Conservation (phyloP, 768 basidiomycete species). For the Suillus discolor region DNA sequence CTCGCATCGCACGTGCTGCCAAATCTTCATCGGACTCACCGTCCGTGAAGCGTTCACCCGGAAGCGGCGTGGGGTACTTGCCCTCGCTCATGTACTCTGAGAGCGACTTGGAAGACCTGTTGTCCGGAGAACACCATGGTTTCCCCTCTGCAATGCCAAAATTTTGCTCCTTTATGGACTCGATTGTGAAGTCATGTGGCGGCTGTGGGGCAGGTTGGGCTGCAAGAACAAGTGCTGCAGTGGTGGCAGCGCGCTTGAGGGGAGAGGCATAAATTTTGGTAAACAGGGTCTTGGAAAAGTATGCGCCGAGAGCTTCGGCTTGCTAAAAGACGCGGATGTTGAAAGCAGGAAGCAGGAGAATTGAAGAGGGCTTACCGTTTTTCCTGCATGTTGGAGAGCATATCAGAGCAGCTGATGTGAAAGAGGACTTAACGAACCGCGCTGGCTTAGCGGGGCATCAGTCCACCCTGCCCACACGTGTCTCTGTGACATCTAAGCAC, state of each 20-base stretch:
- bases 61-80: slow-evolving; percentile 51
- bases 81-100: slow-evolving; percentile 54
- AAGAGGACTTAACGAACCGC: slow-evolving; percentile 50
- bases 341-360: background rate
- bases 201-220: slow-evolving; percentile 51
- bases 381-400: slow-evolving; percentile 42
- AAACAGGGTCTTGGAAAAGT: slow-evolving; percentile 50
- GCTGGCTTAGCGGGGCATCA: slow-evolving; percentile 73
- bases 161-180: slow-evolving; percentile 62
- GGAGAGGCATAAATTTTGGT: slow-evolving; percentile 66
- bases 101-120: slow-evolving; percentile 22
- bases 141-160: slow-evolving; percentile 75
- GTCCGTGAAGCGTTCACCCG: slow-evolving; percentile 57
- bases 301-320: slow-evolving; percentile 61
- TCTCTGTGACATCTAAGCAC: slow-evolving; percentile 30
- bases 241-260: slow-evolving; percentile 63
- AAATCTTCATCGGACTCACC: slow-evolving; percentile 77
- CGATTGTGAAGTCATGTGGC: slow-evolving; percentile 40
- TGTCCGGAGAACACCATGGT: slow-evolving; percentile 39
- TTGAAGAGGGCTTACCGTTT: slow-evolving; percentile 42
- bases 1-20: slow-evolving; percentile 51
- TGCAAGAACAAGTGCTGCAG: slow-evolving; percentile 57
- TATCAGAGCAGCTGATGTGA: background rate
- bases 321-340: slow-evolving; percentile 43
- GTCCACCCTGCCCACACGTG: slow-evolving; percentile 75